phyloP scores from a whole-genome alignment of 2,329 filamentous ascomycete species.

The Trichoderma semiorbis region DNA sequence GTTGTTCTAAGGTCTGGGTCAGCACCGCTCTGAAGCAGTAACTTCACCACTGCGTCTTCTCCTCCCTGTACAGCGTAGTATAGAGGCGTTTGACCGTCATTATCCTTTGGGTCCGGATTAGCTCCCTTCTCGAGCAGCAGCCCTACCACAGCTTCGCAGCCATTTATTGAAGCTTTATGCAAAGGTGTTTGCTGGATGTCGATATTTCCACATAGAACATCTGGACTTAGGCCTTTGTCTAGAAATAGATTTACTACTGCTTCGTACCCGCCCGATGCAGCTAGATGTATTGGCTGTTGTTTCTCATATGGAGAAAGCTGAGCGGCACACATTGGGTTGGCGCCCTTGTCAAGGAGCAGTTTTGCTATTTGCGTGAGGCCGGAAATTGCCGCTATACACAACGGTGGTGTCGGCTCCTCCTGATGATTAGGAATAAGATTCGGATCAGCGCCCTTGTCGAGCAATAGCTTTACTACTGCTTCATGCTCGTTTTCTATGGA shows the following conservation, averaged over 20 bases:
- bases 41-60: neutral
- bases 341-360: neutral
- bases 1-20: neutral
- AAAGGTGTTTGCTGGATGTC: neutral
- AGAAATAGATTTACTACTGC: neutral
- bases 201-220: neutral
- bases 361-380: neutral
- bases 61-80: neutral
- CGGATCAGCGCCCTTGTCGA: neutral
- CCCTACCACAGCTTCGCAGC: neutral
- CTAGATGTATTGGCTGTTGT: neutral
- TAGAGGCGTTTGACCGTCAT: neutral
- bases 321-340: neutral
- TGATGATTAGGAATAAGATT: neutral
- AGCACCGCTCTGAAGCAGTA: neutral
- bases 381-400: neutral
- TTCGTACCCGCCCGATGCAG: neutral
- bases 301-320: too few relatives aligned
- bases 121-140: neutral
- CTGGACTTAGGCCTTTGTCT: neutral
- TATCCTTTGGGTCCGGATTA: neutral
- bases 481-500: too few relatives aligned
- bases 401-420: neutral
- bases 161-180: neutral
- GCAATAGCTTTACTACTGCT: neutral